Percentiles rank a stretch among this genome's conserved stretches.
Evolutionary conservation across 176 grass and related monocot genomes (phyloP).

Genomic region (Otatea glauca): DNA sequence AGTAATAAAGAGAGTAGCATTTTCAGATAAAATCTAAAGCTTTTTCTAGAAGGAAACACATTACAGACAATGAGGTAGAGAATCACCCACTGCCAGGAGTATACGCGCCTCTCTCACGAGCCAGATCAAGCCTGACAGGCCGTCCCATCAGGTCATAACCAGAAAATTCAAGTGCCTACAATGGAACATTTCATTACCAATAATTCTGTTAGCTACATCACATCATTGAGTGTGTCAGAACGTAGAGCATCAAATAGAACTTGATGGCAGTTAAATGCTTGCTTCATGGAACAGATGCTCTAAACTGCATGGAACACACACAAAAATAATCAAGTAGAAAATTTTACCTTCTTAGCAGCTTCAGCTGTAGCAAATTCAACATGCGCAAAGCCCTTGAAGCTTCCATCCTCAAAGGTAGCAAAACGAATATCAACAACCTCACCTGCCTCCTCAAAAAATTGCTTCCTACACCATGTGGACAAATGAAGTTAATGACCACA

Average conservation of each 20-base stretch:
- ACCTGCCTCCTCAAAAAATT: conserved; percentile 69
- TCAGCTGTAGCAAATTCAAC: conserved; percentile 75
- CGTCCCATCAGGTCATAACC: conserved; percentile 62
- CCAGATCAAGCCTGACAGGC: conserved; percentile 60
- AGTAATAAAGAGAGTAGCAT: not conserved
- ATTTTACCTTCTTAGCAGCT: conserved; percentile 67
- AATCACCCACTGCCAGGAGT: conserved; percentile 65
- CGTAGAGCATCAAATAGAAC: not conserved
- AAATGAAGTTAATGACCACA: conserved; percentile 10
- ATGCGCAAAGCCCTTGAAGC: conserved; percentile 67
- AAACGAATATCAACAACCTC: conserved; percentile 67
- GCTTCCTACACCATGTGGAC: conserved; percentile 42
- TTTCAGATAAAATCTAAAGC: not conserved
- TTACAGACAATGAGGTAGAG: not conserved
- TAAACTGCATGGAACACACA: not conserved
- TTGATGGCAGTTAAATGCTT: not conserved
- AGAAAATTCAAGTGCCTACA: conserved; percentile 63
- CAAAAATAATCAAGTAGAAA: not conserved
- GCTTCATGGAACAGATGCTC: not conserved
- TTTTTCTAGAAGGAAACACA: not conserved
- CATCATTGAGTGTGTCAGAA: not conserved
- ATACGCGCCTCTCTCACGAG: conserved; percentile 50
- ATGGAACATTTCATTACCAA: not conserved
- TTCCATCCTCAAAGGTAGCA: conserved; percentile 47
- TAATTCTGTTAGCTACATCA: not conserved